Conservation (phyloP, 2,329 filamentous ascomycete species). For the Scedosporium minutisporum region DNA sequence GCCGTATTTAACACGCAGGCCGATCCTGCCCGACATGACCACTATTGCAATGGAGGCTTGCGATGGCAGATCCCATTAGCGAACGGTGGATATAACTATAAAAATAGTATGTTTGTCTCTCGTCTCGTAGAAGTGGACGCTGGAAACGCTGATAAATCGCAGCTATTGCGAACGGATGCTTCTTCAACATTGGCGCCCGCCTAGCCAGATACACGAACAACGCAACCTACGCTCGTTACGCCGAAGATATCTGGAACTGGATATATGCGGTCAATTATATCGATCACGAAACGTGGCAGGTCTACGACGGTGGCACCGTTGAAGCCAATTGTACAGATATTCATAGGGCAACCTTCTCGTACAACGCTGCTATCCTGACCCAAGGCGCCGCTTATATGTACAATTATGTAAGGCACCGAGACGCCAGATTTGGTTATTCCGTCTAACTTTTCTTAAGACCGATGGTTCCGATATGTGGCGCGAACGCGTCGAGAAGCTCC, state of each 20-base stretch:
- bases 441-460: slow-evolving; percentile 8
- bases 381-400: slow-evolving; percentile 50
- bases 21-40: slow-evolving; percentile 50
- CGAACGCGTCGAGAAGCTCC: slow-evolving; percentile 37
- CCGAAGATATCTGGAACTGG: slow-evolving; percentile 49
- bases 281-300: slow-evolving; percentile 41
- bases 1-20: slow-evolving; percentile 59
- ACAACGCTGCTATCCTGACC: slow-evolving; percentile 43
- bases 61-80: slow-evolving; percentile 70
- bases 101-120: slow-evolving; percentile 37
- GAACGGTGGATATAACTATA: slow-evolving; percentile 71
- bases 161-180: slow-evolving; percentile 53
- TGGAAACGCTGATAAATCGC: background rate
- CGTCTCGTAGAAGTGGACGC: no score
- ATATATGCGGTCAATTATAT: slow-evolving; percentile 38
- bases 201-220: slow-evolving; percentile 63
- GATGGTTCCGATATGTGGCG: slow-evolving; percentile 33
- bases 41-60: slow-evolving; percentile 57
- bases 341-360: slow-evolving; percentile 44
- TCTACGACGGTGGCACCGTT: slow-evolving; percentile 48
- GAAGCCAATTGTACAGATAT: slow-evolving; percentile 41
- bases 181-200: slow-evolving; percentile 58
- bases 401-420: slow-evolving; percentile 29
- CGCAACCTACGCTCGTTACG: slow-evolving; percentile 51
- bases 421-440: slow-evolving; percentile 9